Base-by-base conservation (phyloP, 352 stramenopile species). In the Phytophthora pini region DNA sequence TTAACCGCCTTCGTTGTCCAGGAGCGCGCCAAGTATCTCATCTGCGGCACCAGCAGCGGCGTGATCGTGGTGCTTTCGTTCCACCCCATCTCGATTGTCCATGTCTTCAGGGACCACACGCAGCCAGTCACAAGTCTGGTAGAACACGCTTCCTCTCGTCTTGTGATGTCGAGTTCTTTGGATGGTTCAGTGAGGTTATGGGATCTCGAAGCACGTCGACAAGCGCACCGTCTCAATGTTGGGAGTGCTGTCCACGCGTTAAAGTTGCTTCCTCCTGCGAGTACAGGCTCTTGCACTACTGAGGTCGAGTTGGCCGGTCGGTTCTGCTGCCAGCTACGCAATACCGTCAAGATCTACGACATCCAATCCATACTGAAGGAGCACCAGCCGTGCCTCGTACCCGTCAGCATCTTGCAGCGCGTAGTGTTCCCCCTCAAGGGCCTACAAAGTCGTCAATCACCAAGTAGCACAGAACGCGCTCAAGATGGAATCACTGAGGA, bases 311-410 rank as follows among this genome's bases (percentile, higher is more conserved):
- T 71, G 22, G 72, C 82, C 1, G 71, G 77, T 29, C 71, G 79
- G 5, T 93, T 93, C 51, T 87, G 77, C 61, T 89, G 76, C 47
- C 84, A 79, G 12, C 56, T 88, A 9, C 80, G 84, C 29, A 88
- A 79, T 31, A 64, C 68, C 1, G 69, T 93, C 22, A 72, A 79
- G 47, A 65, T 91, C 27, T 87, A 84, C 49, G 69, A 62, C 29
- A 88, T 93, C 65, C 79, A 86, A 20, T 90, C 84, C 12, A 84
- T 86, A 9, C 65, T 89, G 6, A 91, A 89, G 49, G 84, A 93
- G 49, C 82, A 91, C 46, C 63, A 87, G 34, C 56, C 84, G 12
- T 82, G 69, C 27, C 79, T 79, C 40, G 79, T 82, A 0, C 82
- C 82, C 2, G 76, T 91, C 26, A 86, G 71, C 27, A 69, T 89